Conservation (phyloP, 2,329 filamentous ascomycete species). For the Alternaria incomplexa region DNA sequence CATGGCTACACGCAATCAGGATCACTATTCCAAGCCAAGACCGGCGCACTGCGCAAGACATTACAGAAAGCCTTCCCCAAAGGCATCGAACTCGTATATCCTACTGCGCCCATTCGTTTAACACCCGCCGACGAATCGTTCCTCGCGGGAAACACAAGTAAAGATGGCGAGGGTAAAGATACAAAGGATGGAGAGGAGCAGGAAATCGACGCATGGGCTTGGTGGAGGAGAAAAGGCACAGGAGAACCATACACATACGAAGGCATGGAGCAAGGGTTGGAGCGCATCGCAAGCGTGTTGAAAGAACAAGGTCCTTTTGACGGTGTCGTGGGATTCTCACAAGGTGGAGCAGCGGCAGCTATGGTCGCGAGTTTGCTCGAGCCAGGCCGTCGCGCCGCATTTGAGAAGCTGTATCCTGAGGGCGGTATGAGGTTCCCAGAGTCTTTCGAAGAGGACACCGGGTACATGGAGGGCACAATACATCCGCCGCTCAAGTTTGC, state of each 20-base stretch:
- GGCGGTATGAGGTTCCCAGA: constrained; percentile 61
- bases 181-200: constrained; percentile 53
- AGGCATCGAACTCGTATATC: constrained; percentile 56
- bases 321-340: constrained; percentile 46
- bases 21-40: constrained; percentile 83
- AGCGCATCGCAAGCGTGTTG: constrained; percentile 58
- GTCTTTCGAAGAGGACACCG: constrained; percentile 43
- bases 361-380: constrained; percentile 79
- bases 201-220: constrained; percentile 75
- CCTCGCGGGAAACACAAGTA: constrained; percentile 36
- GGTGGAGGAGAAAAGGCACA: constrained; percentile 75
- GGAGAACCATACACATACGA: constrained; percentile 63
- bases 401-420: constrained; percentile 49
- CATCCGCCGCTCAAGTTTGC: constrained; percentile 72
- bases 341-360: constrained; percentile 64
- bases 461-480: constrained; percentile 34
- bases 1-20: constrained; percentile 90
- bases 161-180: constrained; percentile 13
- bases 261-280: constrained; percentile 72
- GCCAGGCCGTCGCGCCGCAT: constrained; percentile 54
- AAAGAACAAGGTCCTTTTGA: constrained; percentile 44
- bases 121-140: constrained; percentile 61
- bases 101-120: constrained; percentile 54
- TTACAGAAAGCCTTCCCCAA: constrained; percentile 74
- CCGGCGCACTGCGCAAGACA: constrained; percentile 82